Evolutionary conservation across 2,329 filamentous ascomycete genomes (phyloP).

Genomic region (Beauveria sp.): DNA sequence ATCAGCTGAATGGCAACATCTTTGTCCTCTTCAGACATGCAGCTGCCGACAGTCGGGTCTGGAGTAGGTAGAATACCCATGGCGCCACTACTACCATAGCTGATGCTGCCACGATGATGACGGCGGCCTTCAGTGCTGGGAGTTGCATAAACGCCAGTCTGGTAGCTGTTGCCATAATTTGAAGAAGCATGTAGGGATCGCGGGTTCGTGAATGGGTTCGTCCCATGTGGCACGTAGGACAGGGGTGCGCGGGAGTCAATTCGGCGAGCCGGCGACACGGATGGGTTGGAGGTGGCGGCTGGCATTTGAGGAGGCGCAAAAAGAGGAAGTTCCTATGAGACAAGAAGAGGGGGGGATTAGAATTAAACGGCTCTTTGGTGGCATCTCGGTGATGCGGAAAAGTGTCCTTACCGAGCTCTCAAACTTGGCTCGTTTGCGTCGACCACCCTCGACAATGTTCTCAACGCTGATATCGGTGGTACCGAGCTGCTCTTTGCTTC

Average conservation of each 20-base stretch:
- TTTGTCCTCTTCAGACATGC: constrained; percentile 87
- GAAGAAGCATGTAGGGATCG: constrained; percentile 79
- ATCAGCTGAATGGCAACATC: constrained; percentile 97
- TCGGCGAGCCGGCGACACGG: constrained; percentile 83
- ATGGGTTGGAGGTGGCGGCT: constrained; percentile 92
- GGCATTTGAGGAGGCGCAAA: constrained; percentile 94
- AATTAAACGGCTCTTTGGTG: background rate
- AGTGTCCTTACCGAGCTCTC: constrained; percentile 81
- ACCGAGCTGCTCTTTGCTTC: constrained; percentile 76
- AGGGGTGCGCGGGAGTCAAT: constrained; percentile 64
- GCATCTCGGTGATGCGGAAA: background rate
- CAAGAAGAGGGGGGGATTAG: constrained; percentile 18
- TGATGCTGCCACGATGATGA: constrained; percentile 52
- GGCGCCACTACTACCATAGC: constrained; percentile 39
- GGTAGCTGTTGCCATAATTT: constrained; percentile 51
- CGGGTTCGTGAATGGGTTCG: constrained; percentile 72
- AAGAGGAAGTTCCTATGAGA: constrained; percentile 74
- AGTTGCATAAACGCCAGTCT: constrained; percentile 54
- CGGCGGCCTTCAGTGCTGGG: constrained; percentile 55
- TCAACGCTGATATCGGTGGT: constrained; percentile 97
- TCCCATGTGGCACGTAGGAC: constrained; percentile 67
- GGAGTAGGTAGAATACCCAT: constrained; percentile 74
- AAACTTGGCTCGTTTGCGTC: constrained; percentile 88
- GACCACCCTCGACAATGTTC: constrained; percentile 94
- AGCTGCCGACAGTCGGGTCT: constrained; percentile 93